Evolutionary conservation across 192 early-diverging fungal genomes (phyloP), one percentile per base, ranked within the genome.

Genomic region (Coemansia sp.): DNA sequence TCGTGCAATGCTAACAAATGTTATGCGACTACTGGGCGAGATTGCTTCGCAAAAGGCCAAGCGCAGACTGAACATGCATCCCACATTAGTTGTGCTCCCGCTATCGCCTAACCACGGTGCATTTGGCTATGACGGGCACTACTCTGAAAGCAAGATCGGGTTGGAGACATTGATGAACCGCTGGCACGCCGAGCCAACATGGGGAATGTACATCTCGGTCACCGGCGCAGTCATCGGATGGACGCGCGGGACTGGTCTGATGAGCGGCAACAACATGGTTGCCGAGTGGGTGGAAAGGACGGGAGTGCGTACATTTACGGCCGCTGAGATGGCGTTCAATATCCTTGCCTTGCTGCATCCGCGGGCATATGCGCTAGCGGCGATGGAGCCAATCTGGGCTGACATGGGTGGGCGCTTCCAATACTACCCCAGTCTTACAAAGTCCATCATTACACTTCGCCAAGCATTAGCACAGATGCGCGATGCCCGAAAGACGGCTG

Each of bases 101-200:
- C 71, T 96, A 55, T 98, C 95, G 59, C 95, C 95, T 55, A 98
- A 98, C 86, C 95, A 98, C 77, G 95, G 94, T 54, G 90, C 90
- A 4, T 98, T 98, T 68, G 95, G 95, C 60, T 81, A 75, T 54
- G 91, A 98, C 64, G 95, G 95, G 73, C 86, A 95, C 14, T 98
- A 98, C 77, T 84, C 88, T 57, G 95, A 98, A 73, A 92, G 93
- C 61, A 98, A 98, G 87, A 87, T 96, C 68, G 89, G 86, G 22
- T 85, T 98, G 28, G 95, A 98, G 81, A 94, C 93, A 31, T 78
- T 96, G 62, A 81, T 98, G 64, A 90, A 90, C 85, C 85, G 93
- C 59, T 98, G 92, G 92, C 84, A 90, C 55, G 87, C 93, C 32
- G 95, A 98, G 77, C 14, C 66, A 23, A 82, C 77, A 49, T 98